These are phyloP conservation scores for Epichloe typhina DNA, from an alignment of 2,329 filamentous ascomycete genomes.

Conservation along the genomic window DNA sequence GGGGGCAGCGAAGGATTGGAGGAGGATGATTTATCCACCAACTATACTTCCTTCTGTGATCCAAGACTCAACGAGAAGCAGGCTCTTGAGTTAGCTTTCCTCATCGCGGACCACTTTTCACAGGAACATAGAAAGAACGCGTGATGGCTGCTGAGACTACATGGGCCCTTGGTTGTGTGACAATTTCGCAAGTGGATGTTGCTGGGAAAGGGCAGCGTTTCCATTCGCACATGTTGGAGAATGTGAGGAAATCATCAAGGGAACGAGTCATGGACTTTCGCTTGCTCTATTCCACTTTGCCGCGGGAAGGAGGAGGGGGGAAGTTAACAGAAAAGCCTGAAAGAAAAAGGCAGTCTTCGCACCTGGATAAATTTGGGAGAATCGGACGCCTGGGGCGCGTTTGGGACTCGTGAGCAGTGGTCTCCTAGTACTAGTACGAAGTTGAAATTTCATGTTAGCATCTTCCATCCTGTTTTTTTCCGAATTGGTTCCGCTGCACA, in stretches of 20 bases:
- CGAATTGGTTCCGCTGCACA: too few relatives aligned
- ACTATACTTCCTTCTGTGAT: conserved; percentile 95
- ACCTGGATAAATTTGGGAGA: too few relatives aligned
- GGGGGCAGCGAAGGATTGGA: conserved; percentile 83
- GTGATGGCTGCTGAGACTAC: neutral
- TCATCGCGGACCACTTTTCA: conserved; percentile 72
- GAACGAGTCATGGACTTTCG: too few relatives aligned
- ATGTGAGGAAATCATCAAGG: too few relatives aligned
- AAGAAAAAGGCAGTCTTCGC: too few relatives aligned
- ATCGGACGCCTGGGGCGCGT: neutral
- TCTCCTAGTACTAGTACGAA: conserved; percentile 4
- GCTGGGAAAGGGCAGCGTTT: neutral
- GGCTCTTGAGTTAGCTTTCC: conserved; percentile 84
- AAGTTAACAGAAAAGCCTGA: too few relatives aligned
- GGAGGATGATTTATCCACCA: conserved; percentile 77
- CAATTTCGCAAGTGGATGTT: too few relatives aligned
- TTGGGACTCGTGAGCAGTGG: neutral
- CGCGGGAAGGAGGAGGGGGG: too few relatives aligned
- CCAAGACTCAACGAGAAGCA: conserved; percentile 95
- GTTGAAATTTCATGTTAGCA: too few relatives aligned
- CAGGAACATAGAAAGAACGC: conserved; percentile 16
- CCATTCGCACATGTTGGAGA: neutral
- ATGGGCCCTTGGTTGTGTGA: too few relatives aligned
- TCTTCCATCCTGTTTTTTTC: too few relatives aligned
- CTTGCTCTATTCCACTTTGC: too few relatives aligned